Evolutionary conservation across 2,329 filamentous ascomycete species (phyloP).

Genomic region (Fusarium redolens): DNA sequence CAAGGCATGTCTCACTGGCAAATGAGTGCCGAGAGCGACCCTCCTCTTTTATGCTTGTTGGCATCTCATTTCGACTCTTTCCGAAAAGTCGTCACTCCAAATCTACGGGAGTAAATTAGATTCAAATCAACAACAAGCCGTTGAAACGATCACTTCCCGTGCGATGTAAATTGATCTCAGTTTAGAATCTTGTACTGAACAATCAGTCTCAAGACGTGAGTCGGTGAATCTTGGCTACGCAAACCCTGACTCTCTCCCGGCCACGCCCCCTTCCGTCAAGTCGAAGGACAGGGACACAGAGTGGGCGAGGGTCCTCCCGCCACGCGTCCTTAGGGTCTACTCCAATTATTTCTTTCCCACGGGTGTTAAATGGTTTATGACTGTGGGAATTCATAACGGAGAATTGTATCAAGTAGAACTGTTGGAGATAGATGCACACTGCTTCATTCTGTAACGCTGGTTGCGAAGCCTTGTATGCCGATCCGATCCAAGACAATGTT

Average conservation of each 20-base stretch:
- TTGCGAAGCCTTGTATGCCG: slow-evolving; percentile 14
- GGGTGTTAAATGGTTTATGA: slow-evolving; percentile 15
- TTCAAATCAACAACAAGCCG: not conserved
- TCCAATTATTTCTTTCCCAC: slow-evolving; percentile 13
- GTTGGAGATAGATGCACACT: slow-evolving; percentile 14
- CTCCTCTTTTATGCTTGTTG: slow-evolving; percentile 31
- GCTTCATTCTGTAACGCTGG: slow-evolving; percentile 28
- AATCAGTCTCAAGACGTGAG: not conserved
- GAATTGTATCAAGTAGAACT: slow-evolving; percentile 13
- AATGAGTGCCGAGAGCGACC: slow-evolving; percentile 31
- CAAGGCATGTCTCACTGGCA: slow-evolving; percentile 15
- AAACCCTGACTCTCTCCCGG: slow-evolving; percentile 9
- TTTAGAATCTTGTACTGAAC: not conserved
- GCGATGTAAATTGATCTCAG: not conserved
- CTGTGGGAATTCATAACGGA: slow-evolving; percentile 11
- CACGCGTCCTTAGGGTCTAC: slow-evolving; percentile 41
- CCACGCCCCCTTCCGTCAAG: slow-evolving; percentile 24
- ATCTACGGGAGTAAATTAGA: not conserved
- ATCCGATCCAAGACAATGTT: slow-evolving; percentile 4
- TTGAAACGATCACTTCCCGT: not conserved
- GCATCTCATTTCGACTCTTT: slow-evolving; percentile 22
- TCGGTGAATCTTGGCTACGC: slow-evolving; percentile 15
- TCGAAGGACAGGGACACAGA: slow-evolving; percentile 12
- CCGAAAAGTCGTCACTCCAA: not conserved
- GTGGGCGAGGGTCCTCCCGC: slow-evolving; percentile 35